These are phyloP conservation scores for Verticillium zaregamsianum DNA, from an alignment of 2,329 filamentous ascomycete species.

Conservation along the genomic window DNA sequence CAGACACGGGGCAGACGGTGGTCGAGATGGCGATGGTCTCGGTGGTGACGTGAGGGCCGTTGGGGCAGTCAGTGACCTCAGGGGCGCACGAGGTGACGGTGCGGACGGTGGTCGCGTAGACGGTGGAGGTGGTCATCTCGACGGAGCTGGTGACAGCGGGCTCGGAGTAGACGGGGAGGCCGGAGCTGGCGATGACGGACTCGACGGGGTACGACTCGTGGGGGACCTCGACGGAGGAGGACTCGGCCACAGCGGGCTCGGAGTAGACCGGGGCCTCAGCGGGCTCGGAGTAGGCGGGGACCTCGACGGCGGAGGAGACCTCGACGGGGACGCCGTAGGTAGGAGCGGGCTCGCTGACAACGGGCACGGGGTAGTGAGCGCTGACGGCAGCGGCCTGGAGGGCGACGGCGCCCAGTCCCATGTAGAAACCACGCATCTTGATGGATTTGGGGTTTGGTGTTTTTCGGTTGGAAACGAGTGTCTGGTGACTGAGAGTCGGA, in stretches of 20 bases:
- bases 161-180: background rate
- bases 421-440: conserved; percentile 27
- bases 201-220: background rate
- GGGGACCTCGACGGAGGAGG: background rate
- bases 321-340: background rate
- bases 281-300: background rate
- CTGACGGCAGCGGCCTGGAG: conserved; percentile 17
- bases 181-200: background rate
- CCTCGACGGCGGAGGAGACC: background rate
- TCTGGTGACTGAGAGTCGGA: background rate
- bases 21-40: conserved; percentile 33
- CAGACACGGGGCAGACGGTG: conserved; percentile 28
- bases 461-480: background rate
- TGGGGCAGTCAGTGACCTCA: conserved; percentile 4
- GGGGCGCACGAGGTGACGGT: conserved; percentile 11
- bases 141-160: background rate
- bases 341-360: background rate
- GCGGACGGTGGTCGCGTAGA: conserved; percentile 13
- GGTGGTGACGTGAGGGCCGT: conserved; percentile 28
- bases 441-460: background rate
- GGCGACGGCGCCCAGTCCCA: conserved; percentile 26
- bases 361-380: conserved; percentile 19
- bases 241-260: background rate
- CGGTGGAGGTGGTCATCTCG: conserved; percentile 9
- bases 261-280: background rate